These are phyloP conservation scores for Mycena metata DNA, from an alignment of 768 basidiomycete genomes.

Conservation along the genomic window DNA sequence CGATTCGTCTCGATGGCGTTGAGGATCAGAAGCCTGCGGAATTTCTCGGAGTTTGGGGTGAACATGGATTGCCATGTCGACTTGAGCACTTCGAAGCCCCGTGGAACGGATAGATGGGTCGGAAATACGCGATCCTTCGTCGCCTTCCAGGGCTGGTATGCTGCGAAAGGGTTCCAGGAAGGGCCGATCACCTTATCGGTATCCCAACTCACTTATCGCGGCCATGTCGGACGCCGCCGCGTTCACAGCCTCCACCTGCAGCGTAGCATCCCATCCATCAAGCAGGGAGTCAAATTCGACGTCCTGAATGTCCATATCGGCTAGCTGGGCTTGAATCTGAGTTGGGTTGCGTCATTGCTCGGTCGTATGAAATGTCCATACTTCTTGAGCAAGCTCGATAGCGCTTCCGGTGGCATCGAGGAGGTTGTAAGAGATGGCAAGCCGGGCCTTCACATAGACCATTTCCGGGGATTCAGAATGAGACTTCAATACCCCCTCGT, in stretches of 20 bases:
- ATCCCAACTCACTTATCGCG: conserved; percentile 5
- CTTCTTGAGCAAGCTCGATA: conserved; percentile 25
- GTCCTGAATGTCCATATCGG: conserved; percentile 20
- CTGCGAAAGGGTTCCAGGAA: conserved; percentile 26
- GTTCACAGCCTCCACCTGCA: conserved; percentile 18
- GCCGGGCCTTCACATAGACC: conserved; percentile 22
- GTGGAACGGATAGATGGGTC: conserved; percentile 39
- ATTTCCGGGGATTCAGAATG: conserved; percentile 21
- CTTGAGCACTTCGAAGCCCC: conserved; percentile 38
- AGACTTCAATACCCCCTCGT: conserved; percentile 20
- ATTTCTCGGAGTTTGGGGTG: conserved; percentile 30
- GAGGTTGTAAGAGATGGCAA: conserved; percentile 10
- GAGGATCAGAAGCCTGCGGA: conserved; percentile 39
- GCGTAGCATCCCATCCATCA: conserved; percentile 1
- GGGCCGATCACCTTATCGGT: neutral
- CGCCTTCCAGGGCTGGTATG: conserved; percentile 41
- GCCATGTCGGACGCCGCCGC: conserved; percentile 7
- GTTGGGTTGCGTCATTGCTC: neutral
- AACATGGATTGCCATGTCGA: conserved; percentile 39
- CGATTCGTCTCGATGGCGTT: conserved; percentile 48
- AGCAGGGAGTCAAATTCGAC: conserved; percentile 3
- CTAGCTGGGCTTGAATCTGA: conserved; percentile 22
- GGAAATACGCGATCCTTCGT: conserved; percentile 44
- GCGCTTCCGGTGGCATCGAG: conserved; percentile 23
- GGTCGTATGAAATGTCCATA: conserved; percentile 2